Percentiles rank a stretch among this genome's conserved stretches.
These are phyloP conservation scores for Lanmaoa pseudosensibilis DNA, from an alignment of 768 basidiomycete species.

Conservation along the genomic window DNA sequence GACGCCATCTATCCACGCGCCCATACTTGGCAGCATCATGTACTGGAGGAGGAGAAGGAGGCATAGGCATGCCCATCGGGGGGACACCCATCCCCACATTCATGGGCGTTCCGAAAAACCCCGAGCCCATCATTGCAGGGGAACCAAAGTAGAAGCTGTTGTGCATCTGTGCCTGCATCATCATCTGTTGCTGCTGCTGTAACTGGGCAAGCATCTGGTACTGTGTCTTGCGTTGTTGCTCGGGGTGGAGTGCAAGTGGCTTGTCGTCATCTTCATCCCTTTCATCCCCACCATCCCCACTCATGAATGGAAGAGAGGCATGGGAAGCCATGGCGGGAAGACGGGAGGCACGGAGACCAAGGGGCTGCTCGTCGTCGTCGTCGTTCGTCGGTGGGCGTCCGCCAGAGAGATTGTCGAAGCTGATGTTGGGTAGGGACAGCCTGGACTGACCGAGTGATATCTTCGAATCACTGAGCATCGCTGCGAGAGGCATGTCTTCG, in stretches of 20 bases:
- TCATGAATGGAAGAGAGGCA: slow-evolving; percentile 27
- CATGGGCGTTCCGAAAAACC: slow-evolving; percentile 62
- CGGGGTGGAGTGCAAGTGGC: slow-evolving; percentile 72
- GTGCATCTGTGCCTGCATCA: slow-evolving; percentile 77
- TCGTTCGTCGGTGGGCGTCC: slow-evolving; percentile 31
- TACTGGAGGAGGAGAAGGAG: slow-evolving; percentile 59
- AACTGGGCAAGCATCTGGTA: slow-evolving; percentile 41
- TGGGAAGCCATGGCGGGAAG: slow-evolving; percentile 28
- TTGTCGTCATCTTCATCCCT: slow-evolving; percentile 68
- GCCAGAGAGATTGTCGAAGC: slow-evolving; percentile 37
- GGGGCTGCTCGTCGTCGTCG: slow-evolving; percentile 69
- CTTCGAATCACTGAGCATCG: slow-evolving; percentile 50
- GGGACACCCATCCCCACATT: slow-evolving; percentile 48
- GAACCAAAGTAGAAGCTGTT: slow-evolving; percentile 71
- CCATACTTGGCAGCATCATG: slow-evolving; percentile 67
- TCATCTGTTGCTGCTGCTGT: slow-evolving; percentile 58
- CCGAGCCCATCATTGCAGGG: slow-evolving; percentile 67
- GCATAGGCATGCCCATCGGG: slow-evolving; percentile 41
- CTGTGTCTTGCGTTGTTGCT: slow-evolving; percentile 75
- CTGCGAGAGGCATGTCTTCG: slow-evolving; percentile 62
- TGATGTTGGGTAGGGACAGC: slow-evolving; percentile 44
- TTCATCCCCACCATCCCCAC: slow-evolving; percentile 48
- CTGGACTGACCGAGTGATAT: slow-evolving; percentile 44
- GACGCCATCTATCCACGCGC: slow-evolving; percentile 79
- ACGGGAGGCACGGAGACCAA: slow-evolving; percentile 66